phyloP scores from a whole-genome alignment of 2,329 filamentous ascomycete genomes.

The Ceratocystis destructans region DNA sequence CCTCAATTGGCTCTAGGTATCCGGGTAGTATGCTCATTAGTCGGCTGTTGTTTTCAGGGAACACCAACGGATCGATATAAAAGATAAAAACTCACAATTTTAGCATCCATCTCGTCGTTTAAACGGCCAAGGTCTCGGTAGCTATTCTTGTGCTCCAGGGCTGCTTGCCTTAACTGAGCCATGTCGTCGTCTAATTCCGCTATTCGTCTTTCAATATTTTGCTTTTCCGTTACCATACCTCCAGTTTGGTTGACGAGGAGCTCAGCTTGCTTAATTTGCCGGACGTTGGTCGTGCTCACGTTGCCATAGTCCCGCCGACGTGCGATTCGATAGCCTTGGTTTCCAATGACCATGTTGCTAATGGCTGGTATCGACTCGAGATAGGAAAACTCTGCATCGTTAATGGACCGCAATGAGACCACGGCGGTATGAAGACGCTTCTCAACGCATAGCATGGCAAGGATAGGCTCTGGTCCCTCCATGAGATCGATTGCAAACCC shows the following conservation, averaged over 20 bases:
- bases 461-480: conserved; percentile 64
- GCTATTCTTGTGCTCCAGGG: conserved; percentile 23
- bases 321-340: conserved; percentile 47
- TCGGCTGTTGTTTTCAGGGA: background rate
- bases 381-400: conserved; percentile 52
- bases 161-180: conserved; percentile 29
- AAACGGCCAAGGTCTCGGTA: background rate
- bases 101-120: background rate
- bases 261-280: conserved; percentile 47
- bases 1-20: conserved; percentile 35
- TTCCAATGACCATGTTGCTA: conserved; percentile 55
- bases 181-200: conserved; percentile 30
- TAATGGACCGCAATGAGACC: conserved; percentile 49
- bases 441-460: conserved; percentile 77
- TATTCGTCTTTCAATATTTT: conserved; percentile 43
- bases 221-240: conserved; percentile 52
- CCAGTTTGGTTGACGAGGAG: conserved; percentile 64
- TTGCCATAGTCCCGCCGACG: conserved; percentile 71
- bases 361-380: conserved; percentile 47
- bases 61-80: background rate
- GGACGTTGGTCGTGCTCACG: conserved; percentile 54
- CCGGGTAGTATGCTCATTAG: conserved; percentile 23
- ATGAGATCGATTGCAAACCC: conserved; percentile 69
- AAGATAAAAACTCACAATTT: background rate
- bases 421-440: conserved; percentile 55